Evolutionary conservation across 495 filamentous ascomycete genomes (phyloP).

Genomic region (Durotheca rogersii): DNA sequence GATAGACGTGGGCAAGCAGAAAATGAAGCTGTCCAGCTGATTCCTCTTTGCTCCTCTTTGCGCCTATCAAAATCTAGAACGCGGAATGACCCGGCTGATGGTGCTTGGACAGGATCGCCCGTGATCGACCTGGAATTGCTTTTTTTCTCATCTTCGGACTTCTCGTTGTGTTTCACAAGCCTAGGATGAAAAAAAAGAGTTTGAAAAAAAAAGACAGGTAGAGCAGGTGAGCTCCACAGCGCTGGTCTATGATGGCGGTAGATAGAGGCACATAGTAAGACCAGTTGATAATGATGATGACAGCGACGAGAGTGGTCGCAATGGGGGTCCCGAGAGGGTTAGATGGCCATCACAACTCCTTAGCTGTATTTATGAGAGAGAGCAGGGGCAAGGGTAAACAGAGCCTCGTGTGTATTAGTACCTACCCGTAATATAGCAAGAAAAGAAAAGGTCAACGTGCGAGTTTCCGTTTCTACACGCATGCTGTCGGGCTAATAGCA

Average conservation of each 20-base stretch:
- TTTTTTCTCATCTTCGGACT: constrained; percentile 20
- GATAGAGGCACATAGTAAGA: constrained; percentile 3
- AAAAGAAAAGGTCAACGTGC: no score
- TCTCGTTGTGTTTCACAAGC: constrained; percentile 14
- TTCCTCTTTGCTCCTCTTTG: constrained; percentile 1
- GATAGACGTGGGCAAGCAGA: constrained; percentile 11
- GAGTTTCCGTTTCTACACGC: no score
- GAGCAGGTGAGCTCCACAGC: constrained; percentile 19
- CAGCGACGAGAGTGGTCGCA: neutral
- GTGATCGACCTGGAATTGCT: constrained; percentile 13
- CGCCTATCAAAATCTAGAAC: constrained; percentile 7
- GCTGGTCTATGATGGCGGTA: neutral
- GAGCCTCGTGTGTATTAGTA: no score
- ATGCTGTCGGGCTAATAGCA: constrained; percentile 35
- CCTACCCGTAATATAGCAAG: no score
- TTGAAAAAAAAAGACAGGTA: constrained; percentile 17
- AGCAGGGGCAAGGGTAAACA: neutral
- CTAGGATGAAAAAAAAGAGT: constrained; percentile 1
- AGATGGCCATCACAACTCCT: neutral
- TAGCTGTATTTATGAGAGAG: neutral
- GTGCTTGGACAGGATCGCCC: neutral
- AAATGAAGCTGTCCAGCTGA: constrained; percentile 12
- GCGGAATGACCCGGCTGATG: constrained; percentile 27
- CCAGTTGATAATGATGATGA: constrained; percentile 1
- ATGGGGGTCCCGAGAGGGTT: neutral